phyloP scores from a whole-genome alignment of 805 yeast genomes.

The Pichia sporocuriosa region DNA sequence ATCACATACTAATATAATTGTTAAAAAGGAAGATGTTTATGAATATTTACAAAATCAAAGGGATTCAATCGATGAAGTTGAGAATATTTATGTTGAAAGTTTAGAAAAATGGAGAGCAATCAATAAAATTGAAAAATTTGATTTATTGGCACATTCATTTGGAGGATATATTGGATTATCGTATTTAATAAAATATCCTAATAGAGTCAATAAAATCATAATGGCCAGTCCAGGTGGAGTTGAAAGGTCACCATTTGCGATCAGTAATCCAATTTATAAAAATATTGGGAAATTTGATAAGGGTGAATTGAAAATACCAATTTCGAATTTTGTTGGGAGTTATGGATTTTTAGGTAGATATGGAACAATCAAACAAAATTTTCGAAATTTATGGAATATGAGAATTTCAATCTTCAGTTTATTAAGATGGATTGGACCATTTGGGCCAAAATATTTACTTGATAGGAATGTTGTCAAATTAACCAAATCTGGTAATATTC shows the following conservation, averaged over 20 bases:
- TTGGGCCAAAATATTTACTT: conserved; percentile 28
- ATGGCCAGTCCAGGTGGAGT: conserved; percentile 75
- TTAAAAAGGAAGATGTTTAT: conserved; percentile 8
- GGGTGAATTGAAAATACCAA: conserved; percentile 16
- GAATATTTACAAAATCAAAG: conserved; percentile 29
- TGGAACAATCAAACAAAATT: conserved; percentile 34
- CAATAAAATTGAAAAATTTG: conserved; percentile 45
- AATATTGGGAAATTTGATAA: conserved; percentile 4
- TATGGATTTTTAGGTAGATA: conserved; percentile 42
- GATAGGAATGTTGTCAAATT: conserved; percentile 25
- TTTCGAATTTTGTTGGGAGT: conserved; percentile 38
- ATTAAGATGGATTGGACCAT: conserved; percentile 38
- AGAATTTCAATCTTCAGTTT: conserved; percentile 42
- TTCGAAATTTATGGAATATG: conserved; percentile 33
- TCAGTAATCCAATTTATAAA: conserved; percentile 35
- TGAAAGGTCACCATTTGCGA: conserved; percentile 59
- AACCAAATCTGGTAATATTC: conserved; percentile 22
- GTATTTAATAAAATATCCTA: conserved; percentile 54
- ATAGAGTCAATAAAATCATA: conserved; percentile 45
- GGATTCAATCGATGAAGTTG: conserved; percentile 39
- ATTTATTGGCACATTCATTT: conserved; percentile 68
- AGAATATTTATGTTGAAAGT: conserved; percentile 49
- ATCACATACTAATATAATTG: conserved; percentile 1
- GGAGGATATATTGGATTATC: conserved; percentile 64
- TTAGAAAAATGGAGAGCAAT: conserved; percentile 59